Percentiles rank a stretch among this genome's conserved stretches.
These are phyloP conservation scores for Rosa rugosa DNA, from an alignment of 306 rosid species.

Conservation along the genomic window DNA sequence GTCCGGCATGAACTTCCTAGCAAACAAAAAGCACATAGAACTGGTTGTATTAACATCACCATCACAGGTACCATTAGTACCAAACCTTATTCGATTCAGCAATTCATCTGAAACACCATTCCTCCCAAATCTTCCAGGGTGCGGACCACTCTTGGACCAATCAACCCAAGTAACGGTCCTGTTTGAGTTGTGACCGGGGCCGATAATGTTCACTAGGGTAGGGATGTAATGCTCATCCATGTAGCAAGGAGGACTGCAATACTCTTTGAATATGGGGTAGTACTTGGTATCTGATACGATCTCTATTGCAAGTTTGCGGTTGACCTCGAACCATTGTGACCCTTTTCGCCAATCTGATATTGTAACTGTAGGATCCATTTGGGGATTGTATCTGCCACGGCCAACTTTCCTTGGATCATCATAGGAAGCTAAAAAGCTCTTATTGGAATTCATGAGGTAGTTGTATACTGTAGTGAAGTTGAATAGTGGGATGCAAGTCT, in stretches of 20 bases:
- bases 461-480: slow-evolving; percentile 43
- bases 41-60: not conserved
- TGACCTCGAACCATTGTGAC: slow-evolving; percentile 54
- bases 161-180: slow-evolving; percentile 59
- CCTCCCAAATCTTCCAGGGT: slow-evolving; percentile 46
- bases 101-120: slow-evolving; percentile 30
- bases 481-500: slow-evolving; percentile 49
- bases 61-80: slow-evolving; percentile 32
- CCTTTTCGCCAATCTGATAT: slow-evolving; percentile 54
- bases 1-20: slow-evolving; percentile 24
- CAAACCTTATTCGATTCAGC: slow-evolving; percentile 37
- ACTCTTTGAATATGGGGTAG: slow-evolving; percentile 38
- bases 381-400: slow-evolving; percentile 50
- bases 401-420: slow-evolving; percentile 48
- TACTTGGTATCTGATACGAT: slow-evolving; percentile 41
- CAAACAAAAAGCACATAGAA: slow-evolving; percentile 43
- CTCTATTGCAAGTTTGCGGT: slow-evolving; percentile 32
- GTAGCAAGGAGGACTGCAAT: slow-evolving; percentile 53
- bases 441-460: slow-evolving; percentile 24
- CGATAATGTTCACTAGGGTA: slow-evolving; percentile 36
- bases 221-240: slow-evolving; percentile 60
- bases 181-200: slow-evolving; percentile 38
- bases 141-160: slow-evolving; percentile 57
- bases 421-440: slow-evolving; percentile 38
- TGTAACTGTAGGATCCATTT: slow-evolving; percentile 34